Percentiles rank a stretch among this genome's conserved stretches.
These are phyloP conservation scores for Teunomyces cretensis DNA, from an alignment of 805 yeast genomes.

Conservation along the genomic window DNA sequence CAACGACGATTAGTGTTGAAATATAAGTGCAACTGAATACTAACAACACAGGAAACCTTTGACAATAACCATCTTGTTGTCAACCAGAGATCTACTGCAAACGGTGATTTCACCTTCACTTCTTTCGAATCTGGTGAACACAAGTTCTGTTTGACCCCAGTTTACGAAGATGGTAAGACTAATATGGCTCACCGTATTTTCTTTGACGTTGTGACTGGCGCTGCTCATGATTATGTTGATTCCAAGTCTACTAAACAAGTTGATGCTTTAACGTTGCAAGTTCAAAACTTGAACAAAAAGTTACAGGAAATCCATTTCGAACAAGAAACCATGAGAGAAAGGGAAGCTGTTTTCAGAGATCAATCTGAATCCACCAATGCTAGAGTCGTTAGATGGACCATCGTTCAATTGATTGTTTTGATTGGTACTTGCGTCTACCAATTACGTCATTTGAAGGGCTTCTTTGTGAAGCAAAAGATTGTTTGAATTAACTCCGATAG, in stretches of 20 bases:
- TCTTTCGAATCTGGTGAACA: slow-evolving; percentile 86
- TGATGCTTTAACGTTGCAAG: slow-evolving; percentile 52
- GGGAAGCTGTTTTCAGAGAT: slow-evolving; percentile 77
- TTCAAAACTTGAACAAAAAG: slow-evolving; percentile 56
- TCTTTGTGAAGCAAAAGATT: slow-evolving; percentile 85
- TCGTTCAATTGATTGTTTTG: slow-evolving; percentile 68
- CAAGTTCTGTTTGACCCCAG: slow-evolving; percentile 65
- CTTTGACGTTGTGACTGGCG: slow-evolving; percentile 71
- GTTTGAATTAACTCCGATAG: slow-evolving; percentile 41
- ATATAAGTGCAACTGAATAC: background rate
- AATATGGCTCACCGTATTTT: slow-evolving; percentile 64
- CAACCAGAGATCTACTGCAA: slow-evolving; percentile 57
- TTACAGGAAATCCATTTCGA: slow-evolving; percentile 61
- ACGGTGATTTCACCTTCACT: slow-evolving; percentile 75
- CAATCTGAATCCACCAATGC: slow-evolving; percentile 74
- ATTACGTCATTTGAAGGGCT: slow-evolving; percentile 70
- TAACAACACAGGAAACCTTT: slow-evolving; percentile 49
- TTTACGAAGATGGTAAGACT: slow-evolving; percentile 68
- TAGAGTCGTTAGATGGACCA: slow-evolving; percentile 70
- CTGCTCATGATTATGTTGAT: slow-evolving; percentile 60
- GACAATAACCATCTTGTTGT: slow-evolving; percentile 81
- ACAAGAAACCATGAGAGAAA: slow-evolving; percentile 67
- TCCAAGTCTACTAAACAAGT: slow-evolving; percentile 56
- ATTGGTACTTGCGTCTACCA: slow-evolving; percentile 73
- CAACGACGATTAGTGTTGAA: too few relatives aligned